phyloP scores from a whole-genome alignment of 768 basidiomycete species.

The Myochromella boudieri region DNA sequence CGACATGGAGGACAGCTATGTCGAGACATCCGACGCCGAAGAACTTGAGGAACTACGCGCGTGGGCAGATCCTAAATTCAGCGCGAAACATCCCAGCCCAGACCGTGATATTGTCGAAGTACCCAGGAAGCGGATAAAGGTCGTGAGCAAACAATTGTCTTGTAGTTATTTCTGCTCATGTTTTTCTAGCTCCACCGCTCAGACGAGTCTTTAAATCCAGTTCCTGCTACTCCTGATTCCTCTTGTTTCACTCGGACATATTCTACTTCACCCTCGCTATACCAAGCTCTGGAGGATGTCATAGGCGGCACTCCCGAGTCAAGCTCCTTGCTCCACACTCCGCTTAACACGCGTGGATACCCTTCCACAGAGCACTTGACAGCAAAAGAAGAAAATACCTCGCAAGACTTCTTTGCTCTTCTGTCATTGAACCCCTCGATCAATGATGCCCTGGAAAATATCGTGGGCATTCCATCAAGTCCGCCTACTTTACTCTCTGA shows the following conservation, averaged over 20 bases:
- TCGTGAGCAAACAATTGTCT: conserved; percentile 5
- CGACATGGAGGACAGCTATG: conserved; percentile 36
- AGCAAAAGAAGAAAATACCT: background rate
- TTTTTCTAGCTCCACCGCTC: conserved; percentile 3
- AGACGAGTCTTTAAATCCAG: background rate
- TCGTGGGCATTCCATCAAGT: no score
- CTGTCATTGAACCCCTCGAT: no score
- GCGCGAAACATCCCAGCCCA: background rate
- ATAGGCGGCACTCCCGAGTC: conserved; percentile 5
- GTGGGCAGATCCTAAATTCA: conserved; percentile 10
- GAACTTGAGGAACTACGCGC: conserved; percentile 46
- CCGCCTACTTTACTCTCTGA: no score
- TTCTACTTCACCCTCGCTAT: background rate
- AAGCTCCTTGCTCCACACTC: conserved; percentile 6
- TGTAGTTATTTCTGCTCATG: background rate
- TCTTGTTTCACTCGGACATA: background rate
- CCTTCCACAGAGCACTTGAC: background rate
- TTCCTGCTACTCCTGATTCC: background rate
- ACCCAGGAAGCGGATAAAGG: conserved; percentile 21
- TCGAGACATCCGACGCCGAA: conserved; percentile 66
- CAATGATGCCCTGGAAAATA: no score
- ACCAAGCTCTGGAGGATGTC: background rate
- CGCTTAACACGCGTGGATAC: background rate
- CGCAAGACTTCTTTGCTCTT: background rate
- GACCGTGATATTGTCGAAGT: conserved; percentile 15